Conservation (phyloP, 306 rosid genomes). For the Prunus campanulata region DNA sequence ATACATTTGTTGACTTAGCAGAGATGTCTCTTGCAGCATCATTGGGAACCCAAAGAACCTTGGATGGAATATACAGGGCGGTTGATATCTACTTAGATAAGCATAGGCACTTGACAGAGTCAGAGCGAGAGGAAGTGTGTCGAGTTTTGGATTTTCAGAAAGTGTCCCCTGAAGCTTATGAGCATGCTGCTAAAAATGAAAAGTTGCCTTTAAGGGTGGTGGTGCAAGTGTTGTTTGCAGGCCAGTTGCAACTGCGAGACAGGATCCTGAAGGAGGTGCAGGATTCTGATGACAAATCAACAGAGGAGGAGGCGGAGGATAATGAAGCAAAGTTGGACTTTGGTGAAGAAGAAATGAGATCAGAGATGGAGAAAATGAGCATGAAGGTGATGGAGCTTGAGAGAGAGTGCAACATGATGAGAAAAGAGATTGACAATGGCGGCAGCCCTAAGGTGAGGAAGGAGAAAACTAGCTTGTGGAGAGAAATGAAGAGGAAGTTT, state of each 20-base stretch:
- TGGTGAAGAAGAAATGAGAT: constrained; percentile 19
- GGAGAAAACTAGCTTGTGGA: constrained; percentile 47
- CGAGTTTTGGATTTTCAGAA: constrained; percentile 39
- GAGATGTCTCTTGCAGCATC: constrained; percentile 45
- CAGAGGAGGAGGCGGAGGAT: constrained; percentile 17
- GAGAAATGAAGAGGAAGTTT: constrained; percentile 57
- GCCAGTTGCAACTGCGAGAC: constrained; percentile 41
- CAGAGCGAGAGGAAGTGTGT: constrained; percentile 49
- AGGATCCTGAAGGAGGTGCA: constrained; percentile 28
- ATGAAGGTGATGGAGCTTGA: constrained; percentile 42
- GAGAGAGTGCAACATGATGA: constrained; percentile 44
- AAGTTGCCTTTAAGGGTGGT: constrained; percentile 45
- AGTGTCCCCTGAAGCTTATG: constrained; percentile 48
- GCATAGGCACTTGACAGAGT: constrained; percentile 41
- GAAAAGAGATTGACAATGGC: constrained; percentile 34
- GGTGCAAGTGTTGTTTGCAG: constrained; percentile 42
- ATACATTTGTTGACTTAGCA: constrained; percentile 36
- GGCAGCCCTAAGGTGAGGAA: constrained; percentile 29
- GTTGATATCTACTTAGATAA: constrained; percentile 39
- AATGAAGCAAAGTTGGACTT: constrained; percentile 9
- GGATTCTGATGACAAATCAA: constrained; percentile 7
- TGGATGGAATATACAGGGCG: constrained; percentile 50
- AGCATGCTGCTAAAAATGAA: constrained; percentile 50
- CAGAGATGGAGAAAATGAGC: constrained; percentile 36
- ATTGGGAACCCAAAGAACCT: constrained; percentile 31